phyloP scores from a whole-genome alignment of 202 grass and related monocot species.

The Hordeum pubiflorum region DNA sequence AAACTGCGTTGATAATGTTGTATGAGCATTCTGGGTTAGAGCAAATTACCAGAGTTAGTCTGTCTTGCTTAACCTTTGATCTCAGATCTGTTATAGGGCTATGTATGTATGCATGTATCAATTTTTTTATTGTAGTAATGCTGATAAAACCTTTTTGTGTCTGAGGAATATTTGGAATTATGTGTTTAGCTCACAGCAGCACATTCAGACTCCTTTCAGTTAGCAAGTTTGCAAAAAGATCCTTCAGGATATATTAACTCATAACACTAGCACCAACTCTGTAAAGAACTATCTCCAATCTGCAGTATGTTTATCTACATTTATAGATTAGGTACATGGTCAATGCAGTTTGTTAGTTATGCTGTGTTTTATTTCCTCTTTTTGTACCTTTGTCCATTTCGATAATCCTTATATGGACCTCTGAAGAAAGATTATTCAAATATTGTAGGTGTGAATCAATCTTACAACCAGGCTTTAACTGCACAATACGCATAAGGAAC shows the following conservation, averaged over 20 bases:
- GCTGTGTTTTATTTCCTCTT: neutral
- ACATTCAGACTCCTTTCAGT: neutral
- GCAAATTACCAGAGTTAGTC: neutral
- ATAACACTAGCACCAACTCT: neutral
- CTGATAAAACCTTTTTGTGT: neutral
- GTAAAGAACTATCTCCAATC: neutral
- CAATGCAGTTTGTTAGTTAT: neutral
- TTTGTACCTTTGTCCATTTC: neutral
- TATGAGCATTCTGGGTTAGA: neutral
- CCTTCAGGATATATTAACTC: neutral
- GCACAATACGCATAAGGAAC: constrained; percentile 71
- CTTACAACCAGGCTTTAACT: constrained; percentile 66
- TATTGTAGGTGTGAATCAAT: constrained; percentile 76
- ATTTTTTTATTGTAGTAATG: neutral
- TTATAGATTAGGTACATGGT: neutral
- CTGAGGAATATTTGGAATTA: neutral
- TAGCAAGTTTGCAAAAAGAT: neutral
- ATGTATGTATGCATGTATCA: neutral
- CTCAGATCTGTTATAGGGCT: neutral
- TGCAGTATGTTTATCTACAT: neutral
- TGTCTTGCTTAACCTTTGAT: neutral
- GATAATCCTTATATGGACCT: neutral
- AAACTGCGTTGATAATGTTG: neutral
- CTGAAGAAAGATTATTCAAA: constrained; percentile 14
- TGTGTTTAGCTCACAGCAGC: neutral